phyloP scores from a whole-genome alignment of 805 yeast species.

The Ogataea pini region DNA sequence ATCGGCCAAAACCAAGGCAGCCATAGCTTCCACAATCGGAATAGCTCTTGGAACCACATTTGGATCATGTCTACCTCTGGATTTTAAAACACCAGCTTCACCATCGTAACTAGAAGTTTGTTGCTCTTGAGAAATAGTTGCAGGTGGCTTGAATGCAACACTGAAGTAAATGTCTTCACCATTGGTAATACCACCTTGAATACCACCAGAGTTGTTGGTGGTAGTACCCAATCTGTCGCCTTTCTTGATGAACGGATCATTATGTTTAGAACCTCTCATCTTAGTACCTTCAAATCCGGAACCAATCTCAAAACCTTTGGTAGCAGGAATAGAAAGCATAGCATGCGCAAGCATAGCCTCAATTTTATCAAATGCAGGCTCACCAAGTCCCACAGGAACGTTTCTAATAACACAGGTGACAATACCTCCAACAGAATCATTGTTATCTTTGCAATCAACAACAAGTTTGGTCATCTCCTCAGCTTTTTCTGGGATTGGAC shows the following conservation, averaged over 20 bases:
- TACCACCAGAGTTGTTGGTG: conserved; percentile 94
- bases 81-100: conserved; percentile 81
- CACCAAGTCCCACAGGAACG: conserved; percentile 94
- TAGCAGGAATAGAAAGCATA: conserved; percentile 96
- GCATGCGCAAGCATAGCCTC: conserved; percentile 97
- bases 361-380: conserved; percentile 94
- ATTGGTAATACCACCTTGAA: conserved; percentile 96
- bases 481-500: conserved; percentile 76
- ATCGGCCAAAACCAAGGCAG: conserved; percentile 92
- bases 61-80: conserved; percentile 98
- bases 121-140: conserved; percentile 94
- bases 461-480: conserved; percentile 84
- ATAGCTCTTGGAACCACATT: conserved; percentile 98
- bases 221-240: conserved; percentile 72
- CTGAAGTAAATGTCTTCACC: conserved; percentile 95
- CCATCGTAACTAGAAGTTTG: conserved; percentile 88
- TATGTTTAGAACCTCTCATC: conserved; percentile 91
- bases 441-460: conserved; percentile 78
- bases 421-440: conserved; percentile 96
- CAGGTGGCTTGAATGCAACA: conserved; percentile 97
- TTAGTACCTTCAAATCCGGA: conserved; percentile 91
- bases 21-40: conserved; percentile 98
- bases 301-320: conserved; percentile 97
- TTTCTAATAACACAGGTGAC: conserved; percentile 97
- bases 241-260: conserved; percentile 76